Base-by-base conservation (phyloP, 352 stramenopile genomes). In the Phytophthora cryptogea region DNA sequence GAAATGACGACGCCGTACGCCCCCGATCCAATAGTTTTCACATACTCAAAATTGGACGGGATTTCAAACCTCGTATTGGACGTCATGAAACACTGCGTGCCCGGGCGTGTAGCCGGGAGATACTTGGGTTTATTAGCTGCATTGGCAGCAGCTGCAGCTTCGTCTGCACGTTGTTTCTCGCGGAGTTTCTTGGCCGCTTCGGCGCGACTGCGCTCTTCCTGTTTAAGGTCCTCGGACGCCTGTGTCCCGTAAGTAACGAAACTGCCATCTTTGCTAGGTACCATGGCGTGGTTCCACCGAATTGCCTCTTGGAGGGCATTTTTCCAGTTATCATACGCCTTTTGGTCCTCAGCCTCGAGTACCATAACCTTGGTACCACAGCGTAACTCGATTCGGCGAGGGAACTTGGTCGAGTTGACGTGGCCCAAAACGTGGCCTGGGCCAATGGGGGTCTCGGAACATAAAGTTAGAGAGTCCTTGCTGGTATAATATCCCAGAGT, bases 1-100 rank as follows among this genome's bases (percentile, higher is more conserved):
- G 83, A 85, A 49, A 98, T 94, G 8, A 98, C 92, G 36, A 97
- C 87, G 7, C 92, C 92, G 54, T 97, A 98, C 3, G 91, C 91
- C 14, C 92, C 92, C 0, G 89, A 96, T 6, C 92, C 92, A 41
- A 97, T 90, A 0, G 82, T 91, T 56, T 95, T 95, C 42, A 89
- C 71, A 63, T 92, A 92, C 62, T 91, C 77, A 56, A 86, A 95
- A 46, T 74, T 71, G 20, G 70, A 78, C 14, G 86, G 86, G 52
- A 93, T 90, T 52, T 95, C 86, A 48, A 93, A 95, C 27, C 74
- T 61, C 45, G 86, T 92, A 67, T 93, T 95, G 30, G 83, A 93
- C 13, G 83, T 90, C 64, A 89, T 83, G 56, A 95, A 95, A 51
- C 83, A 93, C 59, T 95, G 86, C 42, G 73, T 82, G 0, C 80